phyloP scores from a whole-genome alignment of 345 rosid genomes.

The Dipteronia dyeriana region DNA sequence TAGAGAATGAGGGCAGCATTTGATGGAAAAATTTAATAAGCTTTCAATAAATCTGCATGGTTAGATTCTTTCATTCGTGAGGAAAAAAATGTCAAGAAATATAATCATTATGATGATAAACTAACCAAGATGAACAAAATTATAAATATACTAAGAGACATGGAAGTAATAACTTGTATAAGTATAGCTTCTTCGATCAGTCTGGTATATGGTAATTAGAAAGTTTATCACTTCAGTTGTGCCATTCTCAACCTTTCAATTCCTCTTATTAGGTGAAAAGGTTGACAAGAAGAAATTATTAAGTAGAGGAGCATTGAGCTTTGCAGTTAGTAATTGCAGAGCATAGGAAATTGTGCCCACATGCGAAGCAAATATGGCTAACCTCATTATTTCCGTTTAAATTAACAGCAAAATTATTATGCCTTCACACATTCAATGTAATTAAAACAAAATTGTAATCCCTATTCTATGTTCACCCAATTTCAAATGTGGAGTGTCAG shows the following conservation, averaged over 20 bases:
- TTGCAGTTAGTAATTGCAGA: neutral
- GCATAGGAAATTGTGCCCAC: neutral
- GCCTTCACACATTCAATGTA: neutral
- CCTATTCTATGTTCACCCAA: neutral
- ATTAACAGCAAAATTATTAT: neutral
- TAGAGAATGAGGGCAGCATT: constrained; percentile 53
- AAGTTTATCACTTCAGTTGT: neutral
- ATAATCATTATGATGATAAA: neutral
- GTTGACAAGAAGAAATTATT: neutral
- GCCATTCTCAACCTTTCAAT: neutral
- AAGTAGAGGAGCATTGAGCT: neutral
- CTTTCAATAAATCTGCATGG: constrained; percentile 72
- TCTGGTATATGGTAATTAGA: neutral
- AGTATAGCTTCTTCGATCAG: neutral
- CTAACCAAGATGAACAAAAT: neutral
- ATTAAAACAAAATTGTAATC: neutral
- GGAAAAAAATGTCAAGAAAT: constrained; percentile 6
- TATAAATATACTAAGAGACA: neutral
- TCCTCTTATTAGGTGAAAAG: neutral
- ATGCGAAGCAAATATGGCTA: neutral
- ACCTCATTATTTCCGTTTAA: neutral
- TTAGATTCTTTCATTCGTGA: constrained; percentile 28
- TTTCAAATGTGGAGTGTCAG: neutral
- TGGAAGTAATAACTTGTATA: neutral
- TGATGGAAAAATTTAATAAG: constrained; percentile 58